Evolutionary conservation across 176 grass and related monocot genomes (phyloP).

Genomic region (Rhynchospora pubera): DNA sequence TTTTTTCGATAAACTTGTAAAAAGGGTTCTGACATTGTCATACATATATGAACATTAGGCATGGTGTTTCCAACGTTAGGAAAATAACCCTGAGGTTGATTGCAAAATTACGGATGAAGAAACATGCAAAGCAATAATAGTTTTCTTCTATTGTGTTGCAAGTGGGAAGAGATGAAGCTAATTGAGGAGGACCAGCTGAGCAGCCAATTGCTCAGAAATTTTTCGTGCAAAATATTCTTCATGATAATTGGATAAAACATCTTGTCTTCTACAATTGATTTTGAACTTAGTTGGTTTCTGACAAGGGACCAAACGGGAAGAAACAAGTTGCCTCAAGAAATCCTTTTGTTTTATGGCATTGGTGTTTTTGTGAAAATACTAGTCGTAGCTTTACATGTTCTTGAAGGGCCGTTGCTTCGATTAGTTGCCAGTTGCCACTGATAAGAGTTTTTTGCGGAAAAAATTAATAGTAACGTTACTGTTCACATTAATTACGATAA

Average conservation of each 20-base stretch:
- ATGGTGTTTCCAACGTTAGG: neutral
- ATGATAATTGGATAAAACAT: too few species aligned
- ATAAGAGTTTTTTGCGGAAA: too few species aligned
- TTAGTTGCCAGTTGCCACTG: too few species aligned
- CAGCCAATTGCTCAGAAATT: neutral
- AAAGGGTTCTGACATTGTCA: neutral
- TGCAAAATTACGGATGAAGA: neutral
- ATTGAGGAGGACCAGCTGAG: neutral
- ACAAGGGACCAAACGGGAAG: neutral
- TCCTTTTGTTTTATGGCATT: neutral
- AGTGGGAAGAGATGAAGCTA: neutral
- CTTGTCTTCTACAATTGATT: neutral
- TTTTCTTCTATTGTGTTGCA: neutral
- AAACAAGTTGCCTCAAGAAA: neutral
- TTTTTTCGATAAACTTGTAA: neutral
- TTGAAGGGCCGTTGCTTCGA: too few species aligned
- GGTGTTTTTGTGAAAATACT: too few species aligned
- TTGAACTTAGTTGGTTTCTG: neutral
- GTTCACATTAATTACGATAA: too few species aligned
- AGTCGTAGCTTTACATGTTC: too few species aligned
- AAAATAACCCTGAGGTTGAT: neutral
- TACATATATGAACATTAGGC: neutral
- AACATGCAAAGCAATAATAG: neutral
- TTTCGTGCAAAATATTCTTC: neutral
- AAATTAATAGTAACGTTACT: too few species aligned